Conservation (phyloP, 2,329 filamentous ascomycete species). For the Fusarium sp. region DNA sequence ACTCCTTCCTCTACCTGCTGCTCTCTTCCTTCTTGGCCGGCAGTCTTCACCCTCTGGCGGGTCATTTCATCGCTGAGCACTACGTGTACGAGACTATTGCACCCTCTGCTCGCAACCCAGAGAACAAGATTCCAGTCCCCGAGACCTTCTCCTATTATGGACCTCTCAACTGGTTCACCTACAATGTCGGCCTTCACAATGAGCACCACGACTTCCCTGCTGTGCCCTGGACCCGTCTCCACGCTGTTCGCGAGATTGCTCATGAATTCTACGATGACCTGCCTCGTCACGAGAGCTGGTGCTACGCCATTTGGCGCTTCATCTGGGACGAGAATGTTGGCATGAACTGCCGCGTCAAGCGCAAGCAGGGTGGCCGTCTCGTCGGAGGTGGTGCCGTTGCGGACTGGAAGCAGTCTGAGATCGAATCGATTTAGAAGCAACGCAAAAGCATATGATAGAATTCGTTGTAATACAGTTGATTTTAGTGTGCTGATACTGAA, state of each 20-base stretch:
- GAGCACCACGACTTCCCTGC: conserved; percentile 99
- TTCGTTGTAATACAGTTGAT: conserved; percentile 1
- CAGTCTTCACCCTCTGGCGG: conserved; percentile 91
- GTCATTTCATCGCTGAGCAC: conserved; percentile 98
- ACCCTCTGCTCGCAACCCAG: conserved; percentile 65
- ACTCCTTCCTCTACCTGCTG: conserved; percentile 83
- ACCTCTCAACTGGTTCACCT: conserved; percentile 88
- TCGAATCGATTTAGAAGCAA: conserved; percentile 66
- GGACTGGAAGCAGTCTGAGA: conserved; percentile 75
- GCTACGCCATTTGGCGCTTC: conserved; percentile 94
- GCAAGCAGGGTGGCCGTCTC: conserved; percentile 77
- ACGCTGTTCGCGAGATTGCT: conserved; percentile 80
- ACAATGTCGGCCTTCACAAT: conserved; percentile 98
- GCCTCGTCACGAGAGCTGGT: conserved; percentile 90
- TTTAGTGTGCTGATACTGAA: not conserved
- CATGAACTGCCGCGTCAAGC: conserved; percentile 92
- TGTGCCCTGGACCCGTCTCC: conserved; percentile 91
- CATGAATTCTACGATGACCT: conserved; percentile 92
- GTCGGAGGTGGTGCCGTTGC: conserved; percentile 61
- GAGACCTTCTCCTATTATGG: conserved; percentile 99
- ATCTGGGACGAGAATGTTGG: conserved; percentile 91
- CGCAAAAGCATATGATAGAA: not conserved
- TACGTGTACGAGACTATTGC: conserved; percentile 79
- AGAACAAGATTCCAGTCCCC: conserved; percentile 75
- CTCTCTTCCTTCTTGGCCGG: conserved; percentile 93